phyloP scores from a whole-genome alignment of 1,284 basidiomycete species.

The Rhodotorula sp. region DNA sequence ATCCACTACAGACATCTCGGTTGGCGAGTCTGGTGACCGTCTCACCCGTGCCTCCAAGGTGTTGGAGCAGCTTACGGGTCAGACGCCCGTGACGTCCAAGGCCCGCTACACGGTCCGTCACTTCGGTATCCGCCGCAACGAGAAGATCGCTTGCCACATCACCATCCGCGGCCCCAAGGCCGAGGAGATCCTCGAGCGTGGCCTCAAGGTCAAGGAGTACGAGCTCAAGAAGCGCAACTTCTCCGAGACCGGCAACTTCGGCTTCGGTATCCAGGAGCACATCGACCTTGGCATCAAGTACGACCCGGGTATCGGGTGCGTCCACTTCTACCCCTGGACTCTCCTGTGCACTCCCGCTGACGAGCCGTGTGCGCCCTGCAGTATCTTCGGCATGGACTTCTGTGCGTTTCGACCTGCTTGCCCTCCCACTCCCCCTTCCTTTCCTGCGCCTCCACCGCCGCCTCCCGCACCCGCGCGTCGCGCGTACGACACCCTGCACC shows the following conservation, averaged over 20 bases:
- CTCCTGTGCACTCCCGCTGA: background rate
- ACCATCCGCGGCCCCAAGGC: constrained; percentile 99
- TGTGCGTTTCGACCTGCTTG: constrained; percentile 19
- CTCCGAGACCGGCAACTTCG: constrained; percentile 97
- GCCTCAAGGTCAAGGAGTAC: constrained; percentile 99
- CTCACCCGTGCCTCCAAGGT: constrained; percentile 99
- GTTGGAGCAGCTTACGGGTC: constrained; percentile 98
- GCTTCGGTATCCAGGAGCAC: constrained; percentile 95
- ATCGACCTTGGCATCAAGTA: constrained; percentile 98
- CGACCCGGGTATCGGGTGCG: constrained; percentile 83
- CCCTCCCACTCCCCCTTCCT: background rate
- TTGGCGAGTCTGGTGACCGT: constrained; percentile 97
- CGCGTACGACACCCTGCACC: too few relatives aligned
- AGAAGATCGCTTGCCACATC: constrained; percentile 99
- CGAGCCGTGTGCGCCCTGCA: background rate
- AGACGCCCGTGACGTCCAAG: constrained; percentile 99
- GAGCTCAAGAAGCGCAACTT: constrained; percentile 89
- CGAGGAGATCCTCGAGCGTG: constrained; percentile 98
- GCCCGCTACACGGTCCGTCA: constrained; percentile 99
- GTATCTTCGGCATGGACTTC: constrained; percentile 95
- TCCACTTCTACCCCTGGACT: background rate
- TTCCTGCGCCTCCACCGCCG: background rate
- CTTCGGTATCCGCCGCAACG: constrained; percentile 99
- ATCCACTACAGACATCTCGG: constrained; percentile 83
- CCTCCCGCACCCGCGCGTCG: too few relatives aligned